Evolutionary conservation across 1,139 yeast species (phyloP).

Genomic region (Diutina siamensis): DNA sequence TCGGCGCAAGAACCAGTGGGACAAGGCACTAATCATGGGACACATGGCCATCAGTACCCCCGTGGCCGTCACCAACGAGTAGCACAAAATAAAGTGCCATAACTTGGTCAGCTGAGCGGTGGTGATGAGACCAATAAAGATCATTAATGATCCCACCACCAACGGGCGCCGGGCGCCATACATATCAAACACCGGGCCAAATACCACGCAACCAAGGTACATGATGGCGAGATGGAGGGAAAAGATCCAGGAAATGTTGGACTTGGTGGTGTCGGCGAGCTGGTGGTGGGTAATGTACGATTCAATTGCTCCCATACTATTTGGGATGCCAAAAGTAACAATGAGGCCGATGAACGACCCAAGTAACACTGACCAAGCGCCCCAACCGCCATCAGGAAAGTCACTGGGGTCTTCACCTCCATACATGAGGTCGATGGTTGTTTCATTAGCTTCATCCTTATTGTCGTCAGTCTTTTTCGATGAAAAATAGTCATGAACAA

Average conservation of each 20-base stretch:
- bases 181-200: conserved; percentile 52
- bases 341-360: conserved; percentile 51
- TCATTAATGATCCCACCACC: conserved; percentile 32
- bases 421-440: background rate
- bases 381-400: conserved; percentile 55
- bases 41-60: conserved; percentile 48
- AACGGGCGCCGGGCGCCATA: conserved; percentile 41
- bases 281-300: conserved; percentile 44
- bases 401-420: background rate
- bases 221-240: conserved; percentile 42
- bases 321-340: conserved; percentile 48
- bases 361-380: conserved; percentile 47
- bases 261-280: conserved; percentile 15
- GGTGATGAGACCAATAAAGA: conserved; percentile 37
- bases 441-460: background rate
- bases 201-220: conserved; percentile 45
- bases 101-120: conserved; percentile 41
- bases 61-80: conserved; percentile 44
- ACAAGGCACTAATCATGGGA: conserved; percentile 46
- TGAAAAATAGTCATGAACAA: background rate
- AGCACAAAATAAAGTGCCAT: conserved; percentile 49
- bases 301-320: conserved; percentile 50
- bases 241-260: conserved; percentile 13
- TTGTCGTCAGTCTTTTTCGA: background rate
- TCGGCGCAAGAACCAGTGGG: conserved; percentile 49